Base-by-base conservation (phyloP, 768 basidiomycete species). In the Melanogaster broomeanus region DNA sequence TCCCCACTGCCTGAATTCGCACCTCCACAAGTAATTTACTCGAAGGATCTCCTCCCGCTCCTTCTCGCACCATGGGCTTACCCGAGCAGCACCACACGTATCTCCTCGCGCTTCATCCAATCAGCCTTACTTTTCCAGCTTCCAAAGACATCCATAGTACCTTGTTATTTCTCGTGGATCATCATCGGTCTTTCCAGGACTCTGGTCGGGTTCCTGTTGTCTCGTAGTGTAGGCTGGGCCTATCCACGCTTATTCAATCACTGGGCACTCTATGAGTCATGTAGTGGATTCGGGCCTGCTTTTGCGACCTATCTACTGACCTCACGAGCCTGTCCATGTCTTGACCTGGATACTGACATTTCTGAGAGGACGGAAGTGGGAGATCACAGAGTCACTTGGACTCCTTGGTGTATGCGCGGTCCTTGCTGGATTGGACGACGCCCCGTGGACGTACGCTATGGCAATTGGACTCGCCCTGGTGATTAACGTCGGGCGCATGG, bases 371-470 rank as follows among this genome's bases (percentile, higher is more conserved):
- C 28, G 48, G 22, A 41, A 40, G 38, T 55, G 56, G 56, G 59
- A 66, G 33, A 49, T 30, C 11, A 49, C 53, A 11, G 58, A 68
- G 10, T 44, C 42, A 9, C 19, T 61, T 15, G 13, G 33, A 7
- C 35, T 59, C 19, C 31, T 64, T 39, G 28, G 39, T 38, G 10
- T 51, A 18, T 60, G 52, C 13, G 22, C 21, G n/a, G 42, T 57
- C 6, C 48, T 68, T 10, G 34, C 49, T 31, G 62, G 46, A 56
- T 51, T 75, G 19, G 76, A 76, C 35, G 46, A 64, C 13, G 63
- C 69, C 6, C 73, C 73, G 9, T 77, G 74, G 74, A 75, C 74
- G 21, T 76, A 76, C 38, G 57, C 59, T 2, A 46, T 64, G 21
- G 65, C 69, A 2, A 39, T 69, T 13, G 42, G 67, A 12, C 58